Percentiles rank a stretch among this genome's conserved stretches.
Conservation (phyloP, 2,329 filamentous ascomycete genomes). For the Zymoseptoria brevis region DNA sequence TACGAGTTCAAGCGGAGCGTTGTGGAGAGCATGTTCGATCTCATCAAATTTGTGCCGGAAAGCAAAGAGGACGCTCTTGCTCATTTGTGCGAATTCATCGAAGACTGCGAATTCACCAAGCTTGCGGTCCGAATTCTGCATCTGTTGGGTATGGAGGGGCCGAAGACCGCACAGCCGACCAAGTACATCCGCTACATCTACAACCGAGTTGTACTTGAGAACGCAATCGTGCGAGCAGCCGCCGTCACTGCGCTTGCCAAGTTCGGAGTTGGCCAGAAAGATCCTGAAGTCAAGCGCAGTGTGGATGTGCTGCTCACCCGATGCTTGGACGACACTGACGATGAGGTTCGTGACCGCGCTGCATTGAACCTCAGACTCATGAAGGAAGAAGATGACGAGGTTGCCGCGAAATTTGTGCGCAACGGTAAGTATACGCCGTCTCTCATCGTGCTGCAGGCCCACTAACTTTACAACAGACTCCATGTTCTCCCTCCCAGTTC, state of each 20-base stretch:
- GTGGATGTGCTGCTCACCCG: constrained; percentile 85
- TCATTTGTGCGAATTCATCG: constrained; percentile 96
- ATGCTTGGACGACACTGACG: constrained; percentile 93
- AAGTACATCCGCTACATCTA: constrained; percentile 99
- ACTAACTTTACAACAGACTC: constrained; percentile 55
- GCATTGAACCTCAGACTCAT: constrained; percentile 88
- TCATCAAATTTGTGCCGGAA: constrained; percentile 98
- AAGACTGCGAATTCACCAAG: constrained; percentile 99
- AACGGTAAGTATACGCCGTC: constrained; percentile 57
- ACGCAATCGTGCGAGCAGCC: constrained; percentile 88
- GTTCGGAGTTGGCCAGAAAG: constrained; percentile 94
- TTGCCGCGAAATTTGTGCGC: constrained; percentile 82
- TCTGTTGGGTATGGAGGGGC: constrained; percentile 86
- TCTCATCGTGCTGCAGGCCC: neutral
- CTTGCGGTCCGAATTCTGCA: constrained; percentile 91
- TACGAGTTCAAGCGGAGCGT: constrained; percentile 98
- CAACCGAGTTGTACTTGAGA: constrained; percentile 94
- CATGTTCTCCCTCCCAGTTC: constrained; percentile 88
- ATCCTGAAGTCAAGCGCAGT: constrained; percentile 92
- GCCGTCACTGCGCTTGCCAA: constrained; percentile 94
- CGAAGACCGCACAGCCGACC: constrained; percentile 88
- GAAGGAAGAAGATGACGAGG: constrained; percentile 73
- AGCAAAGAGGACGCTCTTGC: constrained; percentile 74
- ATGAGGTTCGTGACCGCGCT: constrained; percentile 93
- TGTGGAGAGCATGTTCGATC: constrained; percentile 97